These are phyloP conservation scores for Amesomyces nigricolor DNA, from an alignment of 2,329 filamentous ascomycete species.

Conservation along the genomic window DNA sequence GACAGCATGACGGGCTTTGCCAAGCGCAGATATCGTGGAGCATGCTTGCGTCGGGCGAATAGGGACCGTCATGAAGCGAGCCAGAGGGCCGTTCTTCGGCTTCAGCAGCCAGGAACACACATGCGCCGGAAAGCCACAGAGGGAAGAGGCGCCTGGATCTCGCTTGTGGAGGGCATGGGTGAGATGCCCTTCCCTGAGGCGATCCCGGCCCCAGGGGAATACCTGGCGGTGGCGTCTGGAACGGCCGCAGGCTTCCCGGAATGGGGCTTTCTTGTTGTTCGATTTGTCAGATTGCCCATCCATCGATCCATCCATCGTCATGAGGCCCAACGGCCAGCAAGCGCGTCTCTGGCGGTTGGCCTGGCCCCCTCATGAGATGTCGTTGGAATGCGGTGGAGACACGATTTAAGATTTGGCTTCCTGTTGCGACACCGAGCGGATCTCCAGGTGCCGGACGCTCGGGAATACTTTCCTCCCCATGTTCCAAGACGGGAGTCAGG, in stretches of 20 bases:
- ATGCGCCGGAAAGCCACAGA: neutral
- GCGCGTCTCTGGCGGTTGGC: too few relatives aligned
- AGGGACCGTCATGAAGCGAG: conserved; percentile 19
- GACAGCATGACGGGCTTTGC: conserved; percentile 1
- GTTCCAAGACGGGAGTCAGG: neutral
- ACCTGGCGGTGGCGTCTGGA: neutral
- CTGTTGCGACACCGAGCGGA: too few relatives aligned
- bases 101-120: neutral
- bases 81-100: neutral
- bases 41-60: conserved; percentile 19
- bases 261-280: too few relatives aligned
- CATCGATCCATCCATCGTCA: too few relatives aligned
- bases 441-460: neutral
- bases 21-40: conserved; percentile 18
- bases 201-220: neutral
- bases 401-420: neutral
- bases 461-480: neutral
- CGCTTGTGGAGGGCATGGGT: conserved; percentile 5
- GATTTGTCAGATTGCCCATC: too few relatives aligned
- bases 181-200: neutral
- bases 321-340: too few relatives aligned
- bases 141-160: neutral
- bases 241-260: too few relatives aligned
- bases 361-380: too few relatives aligned
- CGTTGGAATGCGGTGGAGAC: neutral